These are phyloP conservation scores for Sporisorium iseilematis-ciliati DNA, from an alignment of 1,284 basidiomycete species.

Conservation along the genomic window DNA sequence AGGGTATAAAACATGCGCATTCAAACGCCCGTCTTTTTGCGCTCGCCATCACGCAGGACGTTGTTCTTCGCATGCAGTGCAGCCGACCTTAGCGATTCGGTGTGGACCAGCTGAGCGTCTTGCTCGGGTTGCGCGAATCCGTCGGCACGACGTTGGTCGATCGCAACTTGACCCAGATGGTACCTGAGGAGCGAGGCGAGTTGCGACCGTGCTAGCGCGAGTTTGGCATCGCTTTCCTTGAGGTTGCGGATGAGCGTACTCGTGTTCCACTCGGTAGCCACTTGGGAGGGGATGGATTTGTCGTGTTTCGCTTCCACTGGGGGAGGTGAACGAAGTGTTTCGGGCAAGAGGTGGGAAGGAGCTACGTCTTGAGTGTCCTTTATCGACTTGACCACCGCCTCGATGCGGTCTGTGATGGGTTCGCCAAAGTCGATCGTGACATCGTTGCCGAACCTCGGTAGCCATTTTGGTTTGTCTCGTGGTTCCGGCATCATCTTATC, in stretches of 20 bases:
- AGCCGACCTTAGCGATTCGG: conserved; percentile 26
- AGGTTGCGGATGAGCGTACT: conserved; percentile 14
- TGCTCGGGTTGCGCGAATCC: conserved; percentile 22
- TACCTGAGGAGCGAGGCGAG: conserved; percentile 33
- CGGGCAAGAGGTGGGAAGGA: conserved; percentile 29
- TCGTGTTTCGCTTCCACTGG: background rate
- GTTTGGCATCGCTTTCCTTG: background rate
- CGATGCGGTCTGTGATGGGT: conserved; percentile 42
- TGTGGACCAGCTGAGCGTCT: conserved; percentile 24
- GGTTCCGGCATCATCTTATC: conserved; percentile 68
- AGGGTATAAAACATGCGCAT: conserved; percentile 12
- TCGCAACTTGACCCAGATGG: conserved; percentile 28
- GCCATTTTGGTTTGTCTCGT: conserved; percentile 52
- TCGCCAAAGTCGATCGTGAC: conserved; percentile 62
- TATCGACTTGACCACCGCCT: conserved; percentile 31
- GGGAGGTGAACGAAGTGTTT: conserved; percentile 5
- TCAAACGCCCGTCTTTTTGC: conserved; percentile 38
- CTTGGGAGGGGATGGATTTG: conserved; percentile 21
- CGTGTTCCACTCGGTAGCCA: conserved; percentile 34
- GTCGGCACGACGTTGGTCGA: conserved; percentile 23
- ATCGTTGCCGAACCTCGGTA: conserved; percentile 58
- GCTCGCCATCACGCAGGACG: conserved; percentile 33
- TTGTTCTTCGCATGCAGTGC: conserved; percentile 27
- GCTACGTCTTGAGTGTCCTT: conserved; percentile 11
- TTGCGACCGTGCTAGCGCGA: conserved; percentile 36